These are phyloP conservation scores for Cubamyces sp. DNA, from an alignment of 768 basidiomycete genomes.

Conservation along the genomic window DNA sequence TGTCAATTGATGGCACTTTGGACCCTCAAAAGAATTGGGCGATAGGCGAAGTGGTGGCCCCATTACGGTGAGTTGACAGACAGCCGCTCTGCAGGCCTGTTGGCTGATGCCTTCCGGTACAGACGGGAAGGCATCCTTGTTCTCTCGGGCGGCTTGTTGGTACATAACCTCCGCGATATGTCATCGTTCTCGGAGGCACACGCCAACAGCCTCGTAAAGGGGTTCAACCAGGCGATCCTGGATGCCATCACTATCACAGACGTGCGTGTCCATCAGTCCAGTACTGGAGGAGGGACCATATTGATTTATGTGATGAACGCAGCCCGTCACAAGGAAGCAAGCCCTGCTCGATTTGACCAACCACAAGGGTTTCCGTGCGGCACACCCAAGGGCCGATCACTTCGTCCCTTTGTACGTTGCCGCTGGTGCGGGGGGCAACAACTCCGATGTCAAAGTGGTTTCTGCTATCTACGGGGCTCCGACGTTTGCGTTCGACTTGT, in stretches of 20 bases:
- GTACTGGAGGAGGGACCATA: background rate
- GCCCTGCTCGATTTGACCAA: slow-evolving; percentile 57
- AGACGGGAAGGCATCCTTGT: slow-evolving; percentile 70
- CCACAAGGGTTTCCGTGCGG: slow-evolving; percentile 64
- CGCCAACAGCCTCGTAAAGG: slow-evolving; percentile 51
- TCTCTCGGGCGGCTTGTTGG: slow-evolving; percentile 69
- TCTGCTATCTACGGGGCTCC: slow-evolving; percentile 59
- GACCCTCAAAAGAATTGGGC: slow-evolving; percentile 66
- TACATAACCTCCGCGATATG: slow-evolving; percentile 68
- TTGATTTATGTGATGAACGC: background rate
- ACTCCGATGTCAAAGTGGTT: slow-evolving; percentile 52
- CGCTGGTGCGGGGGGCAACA: slow-evolving; percentile 66
- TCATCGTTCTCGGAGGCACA: slow-evolving; percentile 52
- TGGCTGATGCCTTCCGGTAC: slow-evolving; percentile 19
- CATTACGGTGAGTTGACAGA: slow-evolving; percentile 51
- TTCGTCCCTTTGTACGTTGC: slow-evolving; percentile 81
- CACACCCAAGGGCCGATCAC: slow-evolving; percentile 81
- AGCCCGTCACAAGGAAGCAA: slow-evolving; percentile 57
- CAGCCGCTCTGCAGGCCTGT: slow-evolving; percentile 1
- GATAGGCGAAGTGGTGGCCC: slow-evolving; percentile 61
- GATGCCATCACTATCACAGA: slow-evolving; percentile 54
- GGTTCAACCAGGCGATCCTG: slow-evolving; percentile 63
- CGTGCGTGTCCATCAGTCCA: slow-evolving; percentile 41
- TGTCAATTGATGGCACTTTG: slow-evolving; percentile 64
- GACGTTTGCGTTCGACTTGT: slow-evolving; percentile 70